Conservation (phyloP, 768 basidiomycete species). For the Boletus rubropictus region DNA sequence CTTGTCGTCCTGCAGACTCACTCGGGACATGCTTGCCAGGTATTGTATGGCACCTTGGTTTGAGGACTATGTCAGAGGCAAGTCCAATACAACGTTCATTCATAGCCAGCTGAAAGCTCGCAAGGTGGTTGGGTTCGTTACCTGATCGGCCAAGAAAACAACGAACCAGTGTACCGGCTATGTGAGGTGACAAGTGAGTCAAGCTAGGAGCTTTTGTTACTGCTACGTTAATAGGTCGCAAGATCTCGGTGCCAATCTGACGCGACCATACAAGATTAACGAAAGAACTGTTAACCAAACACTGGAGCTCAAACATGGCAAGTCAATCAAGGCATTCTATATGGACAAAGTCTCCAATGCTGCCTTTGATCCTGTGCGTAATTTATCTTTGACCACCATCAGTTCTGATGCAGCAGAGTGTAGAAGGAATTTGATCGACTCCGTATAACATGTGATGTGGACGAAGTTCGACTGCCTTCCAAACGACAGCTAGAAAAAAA, state of each 20-base stretch:
- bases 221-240: constrained; percentile 18
- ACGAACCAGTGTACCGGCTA: constrained; percentile 66
- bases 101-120: constrained; percentile 5
- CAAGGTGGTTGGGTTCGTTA: constrained; percentile 84
- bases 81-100: constrained; percentile 10
- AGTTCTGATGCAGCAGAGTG: constrained; percentile 8
- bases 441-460: constrained; percentile 35
- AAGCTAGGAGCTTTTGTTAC: not conserved
- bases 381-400: not conserved
- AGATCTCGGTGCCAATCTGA: constrained; percentile 47
- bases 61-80: constrained; percentile 74
- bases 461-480: constrained; percentile 62
- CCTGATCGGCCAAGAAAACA: constrained; percentile 60
- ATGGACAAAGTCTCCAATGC: constrained; percentile 90
- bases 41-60: constrained; percentile 79
- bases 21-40: constrained; percentile 66
- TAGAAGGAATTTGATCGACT: constrained; percentile 75
- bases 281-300: constrained; percentile 57
- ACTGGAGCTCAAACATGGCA: constrained; percentile 75
- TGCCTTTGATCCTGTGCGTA: constrained; percentile 53
- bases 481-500: constrained; percentile 65
- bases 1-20: constrained; percentile 56
- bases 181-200: constrained; percentile 73
- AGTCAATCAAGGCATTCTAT: constrained; percentile 48
- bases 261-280: constrained; percentile 70